Evolutionary conservation across 2,329 filamentous ascomycete genomes (phyloP).

Genomic region (Alternaria triticina): DNA sequence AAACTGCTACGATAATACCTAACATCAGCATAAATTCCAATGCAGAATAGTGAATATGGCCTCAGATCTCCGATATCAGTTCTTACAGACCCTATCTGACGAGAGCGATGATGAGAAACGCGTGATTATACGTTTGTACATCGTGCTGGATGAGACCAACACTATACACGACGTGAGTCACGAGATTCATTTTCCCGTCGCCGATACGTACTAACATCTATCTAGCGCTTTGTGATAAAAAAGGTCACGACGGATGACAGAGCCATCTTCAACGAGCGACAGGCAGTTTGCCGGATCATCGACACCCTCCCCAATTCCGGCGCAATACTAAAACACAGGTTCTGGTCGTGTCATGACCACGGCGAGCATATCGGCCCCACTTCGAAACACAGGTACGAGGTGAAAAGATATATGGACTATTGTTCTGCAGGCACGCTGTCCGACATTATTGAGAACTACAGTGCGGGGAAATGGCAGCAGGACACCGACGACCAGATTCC

Average conservation of each 20-base stretch:
- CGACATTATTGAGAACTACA: background rate
- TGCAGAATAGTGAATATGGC: background rate
- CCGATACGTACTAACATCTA: background rate
- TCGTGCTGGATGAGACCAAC: background rate
- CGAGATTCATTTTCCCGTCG: background rate
- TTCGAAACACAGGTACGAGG: background rate
- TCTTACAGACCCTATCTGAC: background rate
- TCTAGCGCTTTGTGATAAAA: background rate
- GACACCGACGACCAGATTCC: background rate
- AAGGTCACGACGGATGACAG: background rate
- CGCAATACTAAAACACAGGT: background rate
- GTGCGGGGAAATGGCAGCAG: background rate
- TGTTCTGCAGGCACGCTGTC: background rate
- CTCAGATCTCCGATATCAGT: background rate
- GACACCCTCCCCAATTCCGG: background rate
- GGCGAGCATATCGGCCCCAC: background rate
- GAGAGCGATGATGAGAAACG: background rate
- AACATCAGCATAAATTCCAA: background rate
- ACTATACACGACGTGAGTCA: background rate
- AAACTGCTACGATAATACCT: background rate
- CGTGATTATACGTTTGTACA: background rate
- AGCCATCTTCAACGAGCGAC: background rate
- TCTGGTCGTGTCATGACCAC: background rate
- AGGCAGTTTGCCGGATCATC: background rate
- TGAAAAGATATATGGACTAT: background rate